Evolutionary conservation across 768 basidiomycete genomes (phyloP), one percentile per base, ranked within the genome.

Genomic region (Saitozyma podzolica): DNA sequence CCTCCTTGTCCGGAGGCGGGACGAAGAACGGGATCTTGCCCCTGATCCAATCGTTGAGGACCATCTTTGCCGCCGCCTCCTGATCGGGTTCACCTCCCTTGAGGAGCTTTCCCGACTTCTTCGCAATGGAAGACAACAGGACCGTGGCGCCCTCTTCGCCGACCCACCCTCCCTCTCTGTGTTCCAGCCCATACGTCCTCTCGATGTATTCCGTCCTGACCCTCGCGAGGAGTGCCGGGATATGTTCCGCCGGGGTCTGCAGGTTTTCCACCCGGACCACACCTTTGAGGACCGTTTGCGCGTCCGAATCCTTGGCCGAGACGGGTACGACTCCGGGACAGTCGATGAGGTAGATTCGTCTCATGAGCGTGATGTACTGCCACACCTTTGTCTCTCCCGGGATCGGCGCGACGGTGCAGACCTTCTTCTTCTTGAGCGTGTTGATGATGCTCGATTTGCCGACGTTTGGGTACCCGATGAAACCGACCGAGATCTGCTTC

Each of bases 341-440:
- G 81, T 99, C 96, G 82, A 99, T 97, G 69, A 99, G 88, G 83
- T 97, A 99, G 77, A 99, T 99, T 58, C 90, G 86, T 66, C 89
- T 86, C 63, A 94, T 99, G 48, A 99, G 83, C 39, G 92, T 94
- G 82, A 99, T 97, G 80, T 99, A 99, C 84, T 99, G 95, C 96
- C 96, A 99, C 68, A 98, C 94, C 82, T 98, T 99, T 50, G 96
- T 99, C 83, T 99, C 96, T 68, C 96, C 96, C 2, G 96, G 95
- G 10, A 98, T 85, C 8, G 96, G 96, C 10, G 96, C 96, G 62
- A 97, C 94, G 13, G 86, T 86, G 84, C 96, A 99, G 68, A 98
- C 95, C 80, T 95, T 96, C 80, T 91, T 89, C 81, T 90, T 92
- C 84, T 98, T 99, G 64, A 99, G 85, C 43, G 95, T 97, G 82